Conservation (phyloP, 2,329 filamentous ascomycete species). For the Botrytis tulipae region DNA sequence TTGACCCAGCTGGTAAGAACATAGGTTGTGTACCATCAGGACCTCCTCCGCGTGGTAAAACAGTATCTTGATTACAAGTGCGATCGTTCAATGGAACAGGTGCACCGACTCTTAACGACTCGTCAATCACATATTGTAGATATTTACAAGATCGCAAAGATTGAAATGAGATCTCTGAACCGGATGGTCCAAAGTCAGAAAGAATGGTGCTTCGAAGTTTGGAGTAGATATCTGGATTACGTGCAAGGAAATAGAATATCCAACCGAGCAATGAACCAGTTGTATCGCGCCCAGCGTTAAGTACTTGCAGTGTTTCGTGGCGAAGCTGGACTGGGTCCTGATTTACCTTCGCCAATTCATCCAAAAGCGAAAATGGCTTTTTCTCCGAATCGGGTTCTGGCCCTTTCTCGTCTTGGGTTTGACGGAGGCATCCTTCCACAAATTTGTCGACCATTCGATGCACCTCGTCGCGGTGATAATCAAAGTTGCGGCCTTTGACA, state of each 20-base stretch:
- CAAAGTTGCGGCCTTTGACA: constrained; percentile 3
- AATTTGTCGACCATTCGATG: constrained; percentile 12
- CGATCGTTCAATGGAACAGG: constrained; percentile 53
- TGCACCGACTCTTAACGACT: constrained; percentile 47
- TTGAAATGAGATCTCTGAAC: constrained; percentile 18
- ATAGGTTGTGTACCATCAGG: constrained; percentile 37
- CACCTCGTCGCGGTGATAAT: constrained; percentile 1
- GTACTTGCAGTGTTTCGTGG: constrained; percentile 26
- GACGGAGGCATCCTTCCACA: constrained; percentile 24
- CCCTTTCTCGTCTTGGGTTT: constrained; percentile 22
- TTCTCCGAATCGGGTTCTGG: constrained; percentile 43
- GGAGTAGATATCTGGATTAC: constrained; percentile 19
- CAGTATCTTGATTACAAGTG: constrained; percentile 45
- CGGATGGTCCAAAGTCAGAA: constrained; percentile 32
- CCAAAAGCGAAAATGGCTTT: constrained; percentile 33
- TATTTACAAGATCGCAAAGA: constrained; percentile 28
- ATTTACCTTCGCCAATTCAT: constrained; percentile 43
- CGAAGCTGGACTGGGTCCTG: constrained; percentile 26
- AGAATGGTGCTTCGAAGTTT: constrained; percentile 45
- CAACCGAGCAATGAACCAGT: constrained; percentile 33
- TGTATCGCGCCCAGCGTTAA: constrained; percentile 27
- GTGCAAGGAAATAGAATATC: constrained; percentile 28
- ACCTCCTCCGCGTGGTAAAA: constrained; percentile 40
- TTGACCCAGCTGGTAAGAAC: constrained; percentile 35
- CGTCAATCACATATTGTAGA: constrained; percentile 28